Percentiles rank a stretch among this genome's conserved stretches.
These are phyloP conservation scores for Crassisporium funariophilum DNA, from an alignment of 768 basidiomycete genomes.

Conservation along the genomic window DNA sequence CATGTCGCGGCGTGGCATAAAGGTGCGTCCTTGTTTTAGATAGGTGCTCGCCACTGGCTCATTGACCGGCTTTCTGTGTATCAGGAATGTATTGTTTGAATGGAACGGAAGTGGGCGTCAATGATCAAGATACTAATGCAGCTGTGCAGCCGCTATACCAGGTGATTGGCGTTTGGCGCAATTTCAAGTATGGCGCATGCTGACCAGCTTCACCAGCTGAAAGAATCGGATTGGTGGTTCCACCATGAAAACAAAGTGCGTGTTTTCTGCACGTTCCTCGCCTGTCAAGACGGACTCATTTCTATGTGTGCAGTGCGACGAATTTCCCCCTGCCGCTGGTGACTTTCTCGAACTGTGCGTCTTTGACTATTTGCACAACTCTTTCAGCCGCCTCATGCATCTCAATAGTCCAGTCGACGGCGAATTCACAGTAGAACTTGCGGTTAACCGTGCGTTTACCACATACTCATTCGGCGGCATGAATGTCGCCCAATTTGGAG, in stretches of 20 bases:
- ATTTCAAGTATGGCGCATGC: background rate
- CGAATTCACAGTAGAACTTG: slow-evolving; percentile 43
- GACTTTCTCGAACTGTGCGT: slow-evolving; percentile 46
- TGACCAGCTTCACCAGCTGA: slow-evolving; percentile 23
- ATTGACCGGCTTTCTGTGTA: background rate
- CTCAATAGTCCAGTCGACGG: slow-evolving; percentile 40
- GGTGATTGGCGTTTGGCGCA: slow-evolving; percentile 19
- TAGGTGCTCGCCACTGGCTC: too few relatives aligned
- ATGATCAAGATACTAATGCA: slow-evolving; percentile 32
- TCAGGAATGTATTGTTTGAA: slow-evolving; percentile 40
- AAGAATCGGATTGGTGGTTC: slow-evolving; percentile 43
- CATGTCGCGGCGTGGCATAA: slow-evolving; percentile 35
- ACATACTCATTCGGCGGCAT: slow-evolving; percentile 36
- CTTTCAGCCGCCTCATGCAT: background rate
- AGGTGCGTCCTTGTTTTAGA: slow-evolving; percentile 22
- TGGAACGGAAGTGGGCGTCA: slow-evolving; percentile 29
- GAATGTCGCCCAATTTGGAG: slow-evolving; percentile 26
- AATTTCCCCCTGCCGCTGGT: slow-evolving; percentile 44
- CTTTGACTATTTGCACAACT: background rate
- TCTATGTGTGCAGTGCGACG: slow-evolving; percentile 36
- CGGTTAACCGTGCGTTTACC: slow-evolving; percentile 45
- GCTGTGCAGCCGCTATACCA: slow-evolving; percentile 37
- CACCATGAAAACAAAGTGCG: slow-evolving; percentile 40
- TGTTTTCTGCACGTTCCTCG: background rate
- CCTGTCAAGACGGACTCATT: background rate